phyloP scores from a whole-genome alignment of 192 early-diverging fungal species.

The Podila verticillata region DNA sequence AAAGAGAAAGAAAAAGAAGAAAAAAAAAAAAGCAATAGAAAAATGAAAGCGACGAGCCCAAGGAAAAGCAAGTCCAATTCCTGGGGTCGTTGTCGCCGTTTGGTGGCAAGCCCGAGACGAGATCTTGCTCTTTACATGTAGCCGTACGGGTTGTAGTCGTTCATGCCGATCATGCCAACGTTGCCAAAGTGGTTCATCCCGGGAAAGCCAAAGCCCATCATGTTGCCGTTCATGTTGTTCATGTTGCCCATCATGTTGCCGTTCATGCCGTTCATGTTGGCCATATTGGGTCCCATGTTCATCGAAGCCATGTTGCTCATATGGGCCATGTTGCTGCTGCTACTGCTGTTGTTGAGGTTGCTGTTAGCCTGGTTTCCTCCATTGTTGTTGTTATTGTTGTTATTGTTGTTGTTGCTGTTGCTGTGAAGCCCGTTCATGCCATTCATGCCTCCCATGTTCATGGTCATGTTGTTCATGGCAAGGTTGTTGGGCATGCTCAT shows the following conservation, averaged over 20 bases:
- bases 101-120: background rate
- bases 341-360: background rate
- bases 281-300: background rate
- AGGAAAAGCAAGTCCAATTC: background rate
- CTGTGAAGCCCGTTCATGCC: background rate
- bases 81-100: background rate
- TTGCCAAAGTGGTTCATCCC: slow-evolving; percentile 55
- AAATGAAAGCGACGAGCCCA: background rate
- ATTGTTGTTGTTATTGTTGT: background rate
- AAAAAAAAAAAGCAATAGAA: background rate
- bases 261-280: slow-evolving; percentile 21
- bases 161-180: slow-evolving; percentile 60
- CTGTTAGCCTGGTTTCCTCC: background rate
- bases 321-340: slow-evolving; percentile 11
- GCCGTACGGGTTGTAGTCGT: slow-evolving; percentile 50
- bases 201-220: slow-evolving; percentile 50
- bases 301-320: slow-evolving; percentile 7
- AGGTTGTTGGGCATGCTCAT: slow-evolving; percentile 15
- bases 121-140: slow-evolving; percentile 56
- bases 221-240: slow-evolving; percentile 41
- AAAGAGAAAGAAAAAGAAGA: slow-evolving; percentile 7
- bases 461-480: slow-evolving; percentile 25
- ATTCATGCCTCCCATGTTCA: slow-evolving; percentile 23
- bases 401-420: slow-evolving; percentile 9
- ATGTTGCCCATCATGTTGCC: slow-evolving; percentile 5